These are phyloP conservation scores for Pseudogymnoascus sp. DNA, from an alignment of 2,329 filamentous ascomycete genomes.

Conservation along the genomic window DNA sequence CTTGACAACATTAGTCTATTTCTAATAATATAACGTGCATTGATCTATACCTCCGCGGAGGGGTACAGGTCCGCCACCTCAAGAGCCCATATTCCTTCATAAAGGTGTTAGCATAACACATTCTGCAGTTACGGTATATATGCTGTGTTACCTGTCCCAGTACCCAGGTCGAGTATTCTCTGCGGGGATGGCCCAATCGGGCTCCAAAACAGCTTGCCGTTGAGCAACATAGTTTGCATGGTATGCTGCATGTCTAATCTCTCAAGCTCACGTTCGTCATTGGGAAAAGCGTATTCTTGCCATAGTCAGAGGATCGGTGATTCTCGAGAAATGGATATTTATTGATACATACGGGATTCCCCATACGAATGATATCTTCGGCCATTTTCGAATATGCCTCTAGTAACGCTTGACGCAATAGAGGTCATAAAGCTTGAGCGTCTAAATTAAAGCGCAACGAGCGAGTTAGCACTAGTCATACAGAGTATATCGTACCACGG, in stretches of 20 bases:
- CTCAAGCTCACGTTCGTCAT: slow-evolving; percentile 22
- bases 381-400: slow-evolving; percentile 42
- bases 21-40: background rate
- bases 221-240: background rate
- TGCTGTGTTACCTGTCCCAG: slow-evolving; percentile 15
- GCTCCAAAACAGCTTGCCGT: background rate
- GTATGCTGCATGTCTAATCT: slow-evolving; percentile 16
- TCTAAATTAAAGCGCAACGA: background rate
- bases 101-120: background rate
- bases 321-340: background rate
- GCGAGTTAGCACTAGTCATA: background rate
- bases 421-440: slow-evolving; percentile 19
- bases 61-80: background rate
- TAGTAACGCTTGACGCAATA: slow-evolving; percentile 37
- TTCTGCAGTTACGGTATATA: background rate
- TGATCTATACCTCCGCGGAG: background rate
- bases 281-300: slow-evolving; percentile 24
- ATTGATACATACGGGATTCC: slow-evolving; percentile 23
- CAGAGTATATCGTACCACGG: background rate
- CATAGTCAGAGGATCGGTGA: background rate
- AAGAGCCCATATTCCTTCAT: background rate
- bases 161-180: slow-evolving; percentile 20
- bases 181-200: slow-evolving; percentile 4
- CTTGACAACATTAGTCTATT: background rate
- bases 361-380: slow-evolving; percentile 39